These are phyloP conservation scores for Termitomyces sp. DNA, from an alignment of 768 basidiomycete species.

Conservation along the genomic window DNA sequence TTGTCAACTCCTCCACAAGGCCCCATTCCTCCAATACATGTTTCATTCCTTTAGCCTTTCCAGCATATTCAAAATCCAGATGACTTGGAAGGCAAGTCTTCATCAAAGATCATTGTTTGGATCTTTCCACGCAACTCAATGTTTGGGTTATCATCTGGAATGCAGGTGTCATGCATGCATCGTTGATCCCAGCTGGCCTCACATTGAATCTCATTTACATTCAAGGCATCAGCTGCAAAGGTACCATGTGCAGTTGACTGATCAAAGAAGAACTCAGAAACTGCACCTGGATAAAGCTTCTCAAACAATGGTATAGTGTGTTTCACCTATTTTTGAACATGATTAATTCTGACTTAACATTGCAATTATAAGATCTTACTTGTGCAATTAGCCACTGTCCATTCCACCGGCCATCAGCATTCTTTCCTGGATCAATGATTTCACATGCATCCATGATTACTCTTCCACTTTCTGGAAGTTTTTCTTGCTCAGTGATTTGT, in stretches of 20 bases:
- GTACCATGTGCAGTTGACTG: too few species aligned
- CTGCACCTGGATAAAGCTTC: too few species aligned
- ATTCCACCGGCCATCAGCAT: too few species aligned
- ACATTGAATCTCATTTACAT: constrained; percentile 18
- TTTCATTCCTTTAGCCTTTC: too few species aligned
- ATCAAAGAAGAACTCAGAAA: too few species aligned
- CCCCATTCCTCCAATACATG: constrained; percentile 6
- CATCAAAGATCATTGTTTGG: too few species aligned
- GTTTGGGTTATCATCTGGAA: too few species aligned
- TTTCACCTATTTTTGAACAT: neutral
- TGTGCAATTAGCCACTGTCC: constrained; percentile 14
- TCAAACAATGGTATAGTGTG: constrained; percentile 8
- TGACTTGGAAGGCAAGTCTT: too few species aligned
- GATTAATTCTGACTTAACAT: too few species aligned
- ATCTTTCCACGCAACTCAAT: too few species aligned
- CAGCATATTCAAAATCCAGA: constrained; percentile 1
- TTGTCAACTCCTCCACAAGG: constrained; percentile 5
- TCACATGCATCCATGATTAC: constrained; percentile 10
- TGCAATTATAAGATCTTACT: neutral
- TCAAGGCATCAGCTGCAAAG: constrained; percentile 12
- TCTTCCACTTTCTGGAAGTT: neutral
- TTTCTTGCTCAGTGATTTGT: neutral
- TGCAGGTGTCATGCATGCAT: too few species aligned
- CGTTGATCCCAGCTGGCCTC: constrained; percentile 3
- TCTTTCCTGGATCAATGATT: too few species aligned